Conservation (phyloP, 2,329 filamentous ascomycete genomes). For the Diaporthe ilicicola region DNA sequence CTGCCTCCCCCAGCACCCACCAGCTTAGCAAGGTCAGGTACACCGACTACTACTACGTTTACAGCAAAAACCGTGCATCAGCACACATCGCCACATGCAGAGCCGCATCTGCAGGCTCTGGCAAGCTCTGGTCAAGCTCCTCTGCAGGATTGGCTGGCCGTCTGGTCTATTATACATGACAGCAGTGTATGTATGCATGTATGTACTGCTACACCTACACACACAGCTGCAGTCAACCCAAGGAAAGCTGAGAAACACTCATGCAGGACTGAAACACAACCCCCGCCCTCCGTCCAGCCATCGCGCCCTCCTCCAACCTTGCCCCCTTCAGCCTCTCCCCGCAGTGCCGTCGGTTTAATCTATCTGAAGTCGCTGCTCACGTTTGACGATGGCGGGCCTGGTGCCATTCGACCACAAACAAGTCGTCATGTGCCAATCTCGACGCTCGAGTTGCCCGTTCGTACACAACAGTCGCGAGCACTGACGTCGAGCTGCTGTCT, state of each 20-base stretch:
- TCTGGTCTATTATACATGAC: too few relatives aligned
- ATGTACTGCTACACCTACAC: too few relatives aligned
- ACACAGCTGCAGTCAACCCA: not conserved
- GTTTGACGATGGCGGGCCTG: constrained; percentile 19
- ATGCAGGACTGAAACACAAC: not conserved
- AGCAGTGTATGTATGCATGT: too few relatives aligned
- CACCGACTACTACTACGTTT: not conserved
- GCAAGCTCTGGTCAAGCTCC: too few relatives aligned
- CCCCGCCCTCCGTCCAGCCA: not conserved
- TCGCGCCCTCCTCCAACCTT: not conserved
- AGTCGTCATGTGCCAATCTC: not conserved
- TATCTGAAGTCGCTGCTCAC: constrained; percentile 4
- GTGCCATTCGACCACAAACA: not conserved
- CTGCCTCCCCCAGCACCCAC: too few relatives aligned
- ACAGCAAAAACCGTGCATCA: not conserved
- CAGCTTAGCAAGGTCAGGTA: too few relatives aligned
- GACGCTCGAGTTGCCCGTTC: constrained; percentile 5
- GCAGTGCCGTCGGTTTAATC: constrained; percentile 3
- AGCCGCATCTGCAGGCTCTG: constrained; percentile 6
- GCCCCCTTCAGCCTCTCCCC: constrained; percentile 21
- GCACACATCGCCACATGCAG: not conserved
- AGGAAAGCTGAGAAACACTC: not conserved
- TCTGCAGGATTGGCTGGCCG: not conserved
- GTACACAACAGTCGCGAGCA: not conserved
- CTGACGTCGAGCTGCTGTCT: not conserved